Evolutionary conservation across 2,329 filamentous ascomycete species (phyloP).

Genomic region (Microsporum canis): DNA sequence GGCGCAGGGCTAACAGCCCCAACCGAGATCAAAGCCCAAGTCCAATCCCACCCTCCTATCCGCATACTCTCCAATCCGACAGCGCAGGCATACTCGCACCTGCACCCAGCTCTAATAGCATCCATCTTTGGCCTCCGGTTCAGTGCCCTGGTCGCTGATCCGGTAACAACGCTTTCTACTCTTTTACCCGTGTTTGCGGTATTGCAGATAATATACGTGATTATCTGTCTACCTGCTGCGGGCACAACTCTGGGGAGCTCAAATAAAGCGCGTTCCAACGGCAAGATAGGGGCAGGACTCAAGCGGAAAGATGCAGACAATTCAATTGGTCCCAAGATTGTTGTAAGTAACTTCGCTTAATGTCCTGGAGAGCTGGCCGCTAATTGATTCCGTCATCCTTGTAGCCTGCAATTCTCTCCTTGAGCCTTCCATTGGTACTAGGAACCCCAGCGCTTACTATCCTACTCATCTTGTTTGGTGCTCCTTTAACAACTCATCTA

Average conservation of each 20-base stretch:
- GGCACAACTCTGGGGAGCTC: constrained; percentile 11
- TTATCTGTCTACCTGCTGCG: constrained; percentile 44
- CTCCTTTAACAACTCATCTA: constrained; percentile 72
- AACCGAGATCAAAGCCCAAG: constrained; percentile 8
- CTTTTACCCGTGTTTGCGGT: constrained; percentile 52
- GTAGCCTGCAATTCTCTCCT: constrained; percentile 60
- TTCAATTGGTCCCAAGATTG: constrained; percentile 14
- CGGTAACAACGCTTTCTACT: constrained; percentile 50
- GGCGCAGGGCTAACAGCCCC: background rate
- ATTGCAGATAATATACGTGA: constrained; percentile 51
- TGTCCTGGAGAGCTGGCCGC: background rate
- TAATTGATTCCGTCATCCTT: constrained; percentile 1
- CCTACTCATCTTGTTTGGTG: constrained; percentile 76
- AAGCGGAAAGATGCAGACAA: constrained; percentile 11
- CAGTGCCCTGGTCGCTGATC: constrained; percentile 55
- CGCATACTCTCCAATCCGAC: constrained; percentile 38
- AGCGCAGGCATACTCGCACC: constrained; percentile 48
- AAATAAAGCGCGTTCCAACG: constrained; percentile 6
- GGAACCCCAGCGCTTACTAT: constrained; percentile 47
- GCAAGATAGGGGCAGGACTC: background rate
- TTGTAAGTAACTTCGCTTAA: constrained; percentile 14
- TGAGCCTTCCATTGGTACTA: constrained; percentile 43
- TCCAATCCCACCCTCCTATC: constrained; percentile 31
- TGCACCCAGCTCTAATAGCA: constrained; percentile 58
- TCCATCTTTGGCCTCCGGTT: constrained; percentile 55